Evolutionary conservation across 495 filamentous ascomycete species (phyloP).

Genomic region (Lentithecium fluviatile): DNA sequence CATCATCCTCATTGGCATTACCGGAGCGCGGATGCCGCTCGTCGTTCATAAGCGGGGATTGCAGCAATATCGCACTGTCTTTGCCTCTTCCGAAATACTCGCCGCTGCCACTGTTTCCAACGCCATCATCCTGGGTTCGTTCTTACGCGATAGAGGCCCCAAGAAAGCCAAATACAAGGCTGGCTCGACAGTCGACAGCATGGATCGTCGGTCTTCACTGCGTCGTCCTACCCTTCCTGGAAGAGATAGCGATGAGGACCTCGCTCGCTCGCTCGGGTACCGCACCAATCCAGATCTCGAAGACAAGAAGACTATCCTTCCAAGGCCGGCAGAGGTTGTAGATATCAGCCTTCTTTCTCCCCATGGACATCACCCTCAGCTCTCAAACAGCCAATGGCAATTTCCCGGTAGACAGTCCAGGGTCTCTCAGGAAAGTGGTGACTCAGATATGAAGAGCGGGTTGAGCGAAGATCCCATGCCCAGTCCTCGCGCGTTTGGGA

Average conservation of each 20-base stretch:
- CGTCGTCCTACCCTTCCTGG: constrained; percentile 40
- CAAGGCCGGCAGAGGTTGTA: constrained; percentile 38
- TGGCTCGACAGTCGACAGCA: constrained; percentile 39
- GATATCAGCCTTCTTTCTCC: constrained; percentile 19
- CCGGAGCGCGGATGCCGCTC: constrained; percentile 40
- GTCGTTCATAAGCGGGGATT: constrained; percentile 40
- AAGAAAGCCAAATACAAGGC: constrained; percentile 45
- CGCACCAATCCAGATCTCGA: constrained; percentile 39
- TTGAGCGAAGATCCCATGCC: constrained; percentile 21
- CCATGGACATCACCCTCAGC: constrained; percentile 6
- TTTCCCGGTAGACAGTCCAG: constrained; percentile 11
- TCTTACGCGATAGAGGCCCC: constrained; percentile 46
- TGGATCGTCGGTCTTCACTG: constrained; percentile 37
- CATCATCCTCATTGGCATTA: constrained; percentile 63
- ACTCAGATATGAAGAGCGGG: constrained; percentile 21
- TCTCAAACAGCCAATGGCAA: constrained; percentile 19
- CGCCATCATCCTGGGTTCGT: constrained; percentile 45
- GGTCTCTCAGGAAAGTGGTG: constrained; percentile 28
- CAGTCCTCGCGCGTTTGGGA: constrained; percentile 24
- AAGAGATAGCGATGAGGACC: constrained; percentile 45
- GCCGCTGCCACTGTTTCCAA: constrained; percentile 46
- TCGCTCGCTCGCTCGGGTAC: constrained; percentile 41
- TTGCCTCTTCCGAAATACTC: constrained; percentile 44
- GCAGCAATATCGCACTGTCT: constrained; percentile 46
- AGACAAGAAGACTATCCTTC: constrained; percentile 17